A percentile compares a stretch with the other conserved stretches of the same genome.
phyloP scores from a whole-genome alignment of 2,329 filamentous ascomycete species.

The Clarireedia sp. region DNA sequence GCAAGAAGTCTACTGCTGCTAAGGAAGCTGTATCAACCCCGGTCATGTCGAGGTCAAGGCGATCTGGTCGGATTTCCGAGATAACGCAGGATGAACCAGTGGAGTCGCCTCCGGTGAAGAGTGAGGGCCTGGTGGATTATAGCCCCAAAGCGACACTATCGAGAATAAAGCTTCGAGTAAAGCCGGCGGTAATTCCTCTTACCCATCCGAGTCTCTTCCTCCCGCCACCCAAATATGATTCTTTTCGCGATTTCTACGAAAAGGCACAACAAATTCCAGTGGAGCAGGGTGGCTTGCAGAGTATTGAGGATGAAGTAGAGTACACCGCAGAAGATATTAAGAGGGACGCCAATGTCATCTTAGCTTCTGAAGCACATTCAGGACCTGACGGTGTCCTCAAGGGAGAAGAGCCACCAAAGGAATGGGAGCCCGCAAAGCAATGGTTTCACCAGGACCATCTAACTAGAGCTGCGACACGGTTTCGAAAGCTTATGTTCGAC shows the following conservation, averaged over 20 bases:
- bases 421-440: constrained; percentile 67
- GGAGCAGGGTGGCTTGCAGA: constrained; percentile 48
- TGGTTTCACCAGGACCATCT: constrained; percentile 88
- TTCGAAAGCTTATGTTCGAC: constrained; percentile 68
- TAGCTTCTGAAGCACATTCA: constrained; percentile 63
- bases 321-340: constrained; percentile 55
- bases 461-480: constrained; percentile 68
- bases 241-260: constrained; percentile 50
- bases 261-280: constrained; percentile 44
- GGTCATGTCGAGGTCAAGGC: constrained; percentile 16
- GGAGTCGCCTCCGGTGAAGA: constrained; percentile 10
- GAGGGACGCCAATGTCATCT: constrained; percentile 61
- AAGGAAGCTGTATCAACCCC: constrained; percentile 19
- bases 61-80: constrained; percentile 20
- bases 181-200: constrained; percentile 44
- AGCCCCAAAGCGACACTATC: constrained; percentile 29
- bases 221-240: constrained; percentile 42
- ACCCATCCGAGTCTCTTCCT: constrained; percentile 52
- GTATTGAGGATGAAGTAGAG: constrained; percentile 46
- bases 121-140: constrained; percentile 15
- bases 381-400: constrained; percentile 70
- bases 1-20: constrained; percentile 17
- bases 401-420: constrained; percentile 62
- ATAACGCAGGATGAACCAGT: constrained; percentile 15
- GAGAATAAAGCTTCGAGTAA: constrained; percentile 43